Base-by-base conservation (phyloP, 2,329 filamentous ascomycete species). In the Capronia coronata region DNA sequence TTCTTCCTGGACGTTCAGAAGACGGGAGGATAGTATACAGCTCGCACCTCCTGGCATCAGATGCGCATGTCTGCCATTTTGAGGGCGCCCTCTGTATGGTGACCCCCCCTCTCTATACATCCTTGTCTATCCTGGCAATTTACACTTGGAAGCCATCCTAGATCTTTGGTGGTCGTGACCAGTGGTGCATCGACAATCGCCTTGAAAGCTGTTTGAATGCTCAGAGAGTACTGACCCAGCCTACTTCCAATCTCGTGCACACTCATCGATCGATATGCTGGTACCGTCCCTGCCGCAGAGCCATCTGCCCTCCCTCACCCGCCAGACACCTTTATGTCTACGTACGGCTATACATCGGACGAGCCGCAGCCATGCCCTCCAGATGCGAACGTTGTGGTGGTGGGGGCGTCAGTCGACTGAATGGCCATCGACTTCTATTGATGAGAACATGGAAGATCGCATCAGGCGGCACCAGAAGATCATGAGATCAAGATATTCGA, bases 401-500 rank as follows among this genome's bases (percentile, higher is more conserved):
- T 61, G 58, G 58, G 43, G 48, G 14, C 49, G 51, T 9, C 46
- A 54, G n/a, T 38, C 39, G 9, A 42, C 32, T 29, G 43, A 51
- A 14, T 49, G 25, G 22, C 46, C 46, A 19, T 16, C 46, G n/a
- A 30, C 38, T 9, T 37, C 34, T 9, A n/a, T 27, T 8, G 53
- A 58, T n/a, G 57, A 59, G 10, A 42, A 48, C 22, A 38, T 56
- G 18, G 54, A 59, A 40, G 55, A 59, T 34, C 51, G 52, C 21
- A 29, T 51, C 21, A 49, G 54, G 29, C 51, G 57, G 38, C 51
- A 59, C 25, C 48, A 61, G 21, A 56, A 50, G 38, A 38, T 58
- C 18, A 54, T 60, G 48, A 60, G 50, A 35, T 48, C 57, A 19
- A 55, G 57, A 53, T 59, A 59, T 46, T 53, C 55, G 32, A 61